Evolutionary conservation across 2,329 filamentous ascomycete genomes (phyloP).

Genomic region (Neocatenulostroma microsporum): DNA sequence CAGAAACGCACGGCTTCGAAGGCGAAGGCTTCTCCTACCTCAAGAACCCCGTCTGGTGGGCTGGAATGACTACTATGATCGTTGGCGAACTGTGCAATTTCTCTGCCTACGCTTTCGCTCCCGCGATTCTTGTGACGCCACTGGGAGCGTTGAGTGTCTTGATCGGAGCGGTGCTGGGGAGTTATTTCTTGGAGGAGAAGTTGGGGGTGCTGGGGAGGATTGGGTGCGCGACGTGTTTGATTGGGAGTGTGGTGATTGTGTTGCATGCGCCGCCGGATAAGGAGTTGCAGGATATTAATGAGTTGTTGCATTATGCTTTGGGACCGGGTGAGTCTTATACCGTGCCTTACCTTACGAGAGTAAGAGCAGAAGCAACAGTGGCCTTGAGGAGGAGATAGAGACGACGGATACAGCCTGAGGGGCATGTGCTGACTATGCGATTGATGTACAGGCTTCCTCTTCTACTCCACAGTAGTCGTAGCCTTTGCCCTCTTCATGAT

Average conservation of each 20-base stretch:
- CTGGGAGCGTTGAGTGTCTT: constrained; percentile 88
- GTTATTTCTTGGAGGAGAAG: constrained; percentile 87
- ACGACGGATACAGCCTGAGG: background rate
- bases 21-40: constrained; percentile 94
- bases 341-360: too few species aligned
- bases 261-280: constrained; percentile 92
- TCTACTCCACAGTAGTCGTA: constrained; percentile 73
- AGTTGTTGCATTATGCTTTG: constrained; percentile 84
- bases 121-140: constrained; percentile 95
- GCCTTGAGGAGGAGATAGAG: background rate
- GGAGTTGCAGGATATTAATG: constrained; percentile 81
- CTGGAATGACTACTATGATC: constrained; percentile 81
- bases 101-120: constrained; percentile 94
- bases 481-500: constrained; percentile 91
- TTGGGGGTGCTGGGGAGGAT: constrained; percentile 87
- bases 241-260: constrained; percentile 95
- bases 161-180: constrained; percentile 85
- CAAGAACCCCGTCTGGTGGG: constrained; percentile 96
- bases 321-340: constrained; percentile 78
- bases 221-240: constrained; percentile 90
- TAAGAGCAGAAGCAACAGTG: background rate
- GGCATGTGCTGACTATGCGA: constrained; percentile 6
- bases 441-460: constrained; percentile 62
- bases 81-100: constrained; percentile 95
- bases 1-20: constrained; percentile 88